Base-by-base conservation (phyloP, 2,329 filamentous ascomycete species). In the Fusarium sp. region DNA sequence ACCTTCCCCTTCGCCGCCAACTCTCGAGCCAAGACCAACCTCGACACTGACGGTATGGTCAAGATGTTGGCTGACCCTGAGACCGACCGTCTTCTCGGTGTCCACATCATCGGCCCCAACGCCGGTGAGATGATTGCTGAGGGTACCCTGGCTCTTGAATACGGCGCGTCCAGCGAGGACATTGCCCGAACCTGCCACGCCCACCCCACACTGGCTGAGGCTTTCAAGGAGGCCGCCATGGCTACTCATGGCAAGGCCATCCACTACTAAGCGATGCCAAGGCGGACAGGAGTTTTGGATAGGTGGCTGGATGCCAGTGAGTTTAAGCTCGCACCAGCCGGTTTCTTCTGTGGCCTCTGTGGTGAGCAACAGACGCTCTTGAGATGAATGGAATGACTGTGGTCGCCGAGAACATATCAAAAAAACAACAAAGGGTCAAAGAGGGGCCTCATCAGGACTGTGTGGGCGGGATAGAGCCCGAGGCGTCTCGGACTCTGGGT, bases 171-270 rank as follows among this genome's bases (percentile, higher is more conserved):
- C 72, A 95, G 91, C 77, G 96, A 99, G 86, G 96, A 98, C 82
- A 94, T 97, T 79, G 94, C 92, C 67, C 90, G 96, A 79, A 98
- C 96, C 71, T 96, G 94, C 84, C 96, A 99, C 84, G 96, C 96
- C 60, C 96, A 99, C 85, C 96, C 96, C 60, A 98, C 95, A 54
- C 88, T 99, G 65, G 91, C 95, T 27, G 96, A 99, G 87, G 96
- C 96, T 46, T 98, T 99, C 89, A 99, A 99, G 89, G 96, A 99
- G 89, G 96, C 96, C 78, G 96, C 96, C 75, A 98, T 99, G 96
- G 93, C 94, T 68, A 98, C 95, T 53, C 94, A 97, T 86, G 90
- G 91, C 78, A 96, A 97, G 87, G 92, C 96, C 73, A 97, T 99
- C 81, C 96, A 99, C 87, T 97, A 92, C 84, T 99, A 93, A 80